Percentiles rank a stretch among this genome's conserved stretches.
Conservation (phyloP, 2,329 filamentous ascomycete genomes). For the Arachnomyces sp. region DNA sequence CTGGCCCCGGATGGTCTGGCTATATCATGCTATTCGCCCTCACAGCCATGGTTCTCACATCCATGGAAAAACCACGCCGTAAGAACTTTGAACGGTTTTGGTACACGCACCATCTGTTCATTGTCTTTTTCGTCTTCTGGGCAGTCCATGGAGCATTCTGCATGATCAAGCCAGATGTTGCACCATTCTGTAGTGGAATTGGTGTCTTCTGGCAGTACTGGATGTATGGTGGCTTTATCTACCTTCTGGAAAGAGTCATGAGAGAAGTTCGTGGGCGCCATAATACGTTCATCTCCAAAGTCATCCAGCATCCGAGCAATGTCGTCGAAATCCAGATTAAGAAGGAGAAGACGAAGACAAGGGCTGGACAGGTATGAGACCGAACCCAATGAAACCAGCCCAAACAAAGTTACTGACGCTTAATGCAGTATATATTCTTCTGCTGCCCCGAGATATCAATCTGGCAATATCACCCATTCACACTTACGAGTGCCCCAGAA, state of each 20-base stretch:
- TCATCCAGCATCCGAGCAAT: constrained; percentile 80
- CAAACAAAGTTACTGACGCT: neutral
- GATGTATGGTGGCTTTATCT: constrained; percentile 75
- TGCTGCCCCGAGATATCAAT: constrained; percentile 79
- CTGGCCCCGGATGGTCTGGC: constrained; percentile 76
- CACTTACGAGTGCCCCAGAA: constrained; percentile 75
- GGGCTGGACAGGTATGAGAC: constrained; percentile 54
- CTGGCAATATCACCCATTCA: constrained; percentile 86
- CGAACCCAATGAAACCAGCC: neutral
- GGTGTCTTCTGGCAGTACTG: constrained; percentile 87
- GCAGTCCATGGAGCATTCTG: constrained; percentile 82
- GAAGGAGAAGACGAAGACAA: constrained; percentile 75
- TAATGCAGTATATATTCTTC: constrained; percentile 65
- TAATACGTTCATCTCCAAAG: constrained; percentile 80
- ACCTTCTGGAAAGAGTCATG: constrained; percentile 69
- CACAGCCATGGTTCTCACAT: constrained; percentile 70
- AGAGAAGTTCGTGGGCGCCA: constrained; percentile 71
- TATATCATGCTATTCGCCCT: constrained; percentile 74
- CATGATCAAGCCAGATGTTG: constrained; percentile 79
- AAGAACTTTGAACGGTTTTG: constrained; percentile 85
- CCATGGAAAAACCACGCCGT: constrained; percentile 66
- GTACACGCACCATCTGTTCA: constrained; percentile 83
- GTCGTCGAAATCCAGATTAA: constrained; percentile 89
- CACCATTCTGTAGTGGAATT: constrained; percentile 59
- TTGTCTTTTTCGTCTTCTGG: constrained; percentile 86